A percentile compares a stretch with the other conserved stretches of the same genome.
Conservation (phyloP, 352 stramenopile species). For the Thalassiosira exigua region DNA sequence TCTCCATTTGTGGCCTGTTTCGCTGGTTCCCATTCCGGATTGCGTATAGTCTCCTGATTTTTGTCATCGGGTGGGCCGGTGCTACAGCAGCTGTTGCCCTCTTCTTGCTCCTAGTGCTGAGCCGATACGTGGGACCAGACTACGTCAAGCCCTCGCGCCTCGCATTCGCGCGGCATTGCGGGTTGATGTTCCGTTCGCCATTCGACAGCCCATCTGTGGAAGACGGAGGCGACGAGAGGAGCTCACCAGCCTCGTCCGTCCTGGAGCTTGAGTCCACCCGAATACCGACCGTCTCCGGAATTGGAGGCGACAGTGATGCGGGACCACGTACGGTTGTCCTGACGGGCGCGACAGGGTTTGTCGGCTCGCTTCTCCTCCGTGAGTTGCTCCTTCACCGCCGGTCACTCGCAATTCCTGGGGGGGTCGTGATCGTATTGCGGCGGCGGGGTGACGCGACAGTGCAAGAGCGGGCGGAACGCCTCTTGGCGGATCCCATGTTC, state of each 20-base stretch:
- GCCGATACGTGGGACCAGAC: constrained; percentile 59
- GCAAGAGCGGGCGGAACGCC: constrained; percentile 51
- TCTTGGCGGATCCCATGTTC: constrained; percentile 76
- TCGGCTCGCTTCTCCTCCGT: constrained; percentile 79
- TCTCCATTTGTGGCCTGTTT: constrained; percentile 28
- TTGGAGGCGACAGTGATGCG: neutral
- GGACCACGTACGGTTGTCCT: constrained; percentile 57
- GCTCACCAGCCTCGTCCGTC: too few relatives aligned
- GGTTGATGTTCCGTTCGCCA: constrained; percentile 66
- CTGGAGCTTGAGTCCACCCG: constrained; percentile 43
- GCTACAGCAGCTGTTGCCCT: constrained; percentile 1
- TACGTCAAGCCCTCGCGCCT: constrained; percentile 73
- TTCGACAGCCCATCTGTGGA: too few relatives aligned
- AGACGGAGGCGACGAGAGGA: too few relatives aligned
- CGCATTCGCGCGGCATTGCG: constrained; percentile 70
- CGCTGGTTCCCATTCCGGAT: constrained; percentile 18
- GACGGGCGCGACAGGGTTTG: constrained; percentile 83
- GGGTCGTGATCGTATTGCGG: constrained; percentile 72
- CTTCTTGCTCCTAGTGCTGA: constrained; percentile 34
- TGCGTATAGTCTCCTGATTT: constrained; percentile 7
- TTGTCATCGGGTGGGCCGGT: constrained; percentile 19
- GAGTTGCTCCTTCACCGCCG: constrained; percentile 73
- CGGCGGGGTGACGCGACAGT: constrained; percentile 61
- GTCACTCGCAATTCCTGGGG: constrained; percentile 50
- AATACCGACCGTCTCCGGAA: constrained; percentile 12